These are phyloP conservation scores for Russula sp. DNA, from an alignment of 768 basidiomycete species.

Conservation along the genomic window DNA sequence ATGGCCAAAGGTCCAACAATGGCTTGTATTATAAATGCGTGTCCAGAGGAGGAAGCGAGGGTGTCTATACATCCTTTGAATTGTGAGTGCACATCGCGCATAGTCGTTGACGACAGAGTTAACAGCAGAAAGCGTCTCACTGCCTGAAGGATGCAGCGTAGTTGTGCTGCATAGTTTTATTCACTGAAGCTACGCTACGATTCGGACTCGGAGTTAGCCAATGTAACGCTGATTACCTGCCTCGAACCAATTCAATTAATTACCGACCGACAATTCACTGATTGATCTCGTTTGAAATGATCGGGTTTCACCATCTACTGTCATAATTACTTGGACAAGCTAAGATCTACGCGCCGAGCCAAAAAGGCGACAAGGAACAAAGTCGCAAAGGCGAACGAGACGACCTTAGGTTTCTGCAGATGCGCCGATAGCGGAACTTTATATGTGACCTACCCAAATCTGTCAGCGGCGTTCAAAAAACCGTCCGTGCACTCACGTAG, in stretches of 20 bases:
- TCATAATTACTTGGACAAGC: conserved; percentile 28
- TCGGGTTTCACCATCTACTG: conserved; percentile 27
- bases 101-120: neutral
- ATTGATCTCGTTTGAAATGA: conserved; percentile 19
- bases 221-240: conserved; percentile 19
- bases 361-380: conserved; percentile 48
- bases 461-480: neutral
- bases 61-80: conserved; percentile 1
- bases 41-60: neutral
- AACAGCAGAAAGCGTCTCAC: conserved; percentile 21
- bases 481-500: conserved; percentile 51
- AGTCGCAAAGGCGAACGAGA: conserved; percentile 60
- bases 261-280: neutral
- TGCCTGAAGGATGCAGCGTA: conserved; percentile 35
- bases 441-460: conserved; percentile 69
- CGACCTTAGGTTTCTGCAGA: conserved; percentile 78
- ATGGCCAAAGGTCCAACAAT: conserved; percentile 35
- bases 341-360: conserved; percentile 46
- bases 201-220: conserved; percentile 1
- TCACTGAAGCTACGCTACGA: too few relatives aligned
- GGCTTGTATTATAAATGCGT: conserved; percentile 31
- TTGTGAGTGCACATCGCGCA: neutral
- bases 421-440: conserved; percentile 73
- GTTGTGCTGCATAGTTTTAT: conserved; percentile 40
- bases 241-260: conserved; percentile 22